Evolutionary conservation across 495 filamentous ascomycete genomes (phyloP), one percentile per base, ranked within the genome.

Genomic region (Penicillium paxilli): DNA sequence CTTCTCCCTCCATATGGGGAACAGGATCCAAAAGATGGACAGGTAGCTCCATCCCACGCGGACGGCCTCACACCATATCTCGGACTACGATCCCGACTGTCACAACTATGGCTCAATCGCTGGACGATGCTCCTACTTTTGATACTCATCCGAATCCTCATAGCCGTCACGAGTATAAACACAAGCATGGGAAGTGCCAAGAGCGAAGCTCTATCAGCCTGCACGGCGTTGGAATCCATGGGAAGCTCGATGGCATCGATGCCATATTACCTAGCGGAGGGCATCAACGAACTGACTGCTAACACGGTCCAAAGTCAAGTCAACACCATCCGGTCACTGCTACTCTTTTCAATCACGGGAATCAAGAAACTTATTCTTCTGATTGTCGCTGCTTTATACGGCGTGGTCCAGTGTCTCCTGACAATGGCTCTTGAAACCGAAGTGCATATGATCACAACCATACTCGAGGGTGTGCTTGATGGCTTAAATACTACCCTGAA

Each of bases 241-340:
- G 95, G 93, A 56, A 96, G 91, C 63, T 82, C 92, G 30, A 93
- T 98, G 90, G 94, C 92, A 20, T 97, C 93, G 17, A 95, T 96
- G 91, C 94, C 94, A 16, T 86, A 96, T 67, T 98, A 96, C 75
- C 83, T 97, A 60, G 83, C 92, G 1, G 74, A 81, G 37, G 94
- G 94, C 21, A 87, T 96, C 68, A 98, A 98, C 70, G 83, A 90
- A 30, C 73, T 98, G 28, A 85, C 91, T 6, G 91, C 90, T 11
- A 83, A 87, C 26, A 83, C 89, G 3, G 87, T 98, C 42, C 71
- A 82, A 44, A 94, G 81, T 14, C 79, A n/a, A n/a, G n/a, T n/a
- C n/a, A n/a, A n/a, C n/a, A n/a, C n/a, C n/a, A n/a, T 97, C 61
- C 87, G 87, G 66, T 75, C 82, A 7, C 84, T 95, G 71, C 75